Percentiles rank a stretch among this genome's conserved stretches.
Evolutionary conservation across 2,329 filamentous ascomycete species (phyloP).

Genomic region (Pestalotiopsis sp.): DNA sequence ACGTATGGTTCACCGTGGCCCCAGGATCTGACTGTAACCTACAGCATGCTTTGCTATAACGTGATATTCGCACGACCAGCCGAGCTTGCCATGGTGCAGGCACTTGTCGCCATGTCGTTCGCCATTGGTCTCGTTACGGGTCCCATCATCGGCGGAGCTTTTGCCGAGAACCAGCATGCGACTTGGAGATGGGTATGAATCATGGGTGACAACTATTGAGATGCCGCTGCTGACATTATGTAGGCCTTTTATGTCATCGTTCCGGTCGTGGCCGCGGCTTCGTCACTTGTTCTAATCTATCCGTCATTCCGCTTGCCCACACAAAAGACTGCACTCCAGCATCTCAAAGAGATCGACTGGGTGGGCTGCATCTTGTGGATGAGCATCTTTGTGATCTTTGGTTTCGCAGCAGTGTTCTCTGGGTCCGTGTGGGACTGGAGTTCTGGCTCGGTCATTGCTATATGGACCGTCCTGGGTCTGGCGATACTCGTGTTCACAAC

Average conservation of each 20-base stretch:
- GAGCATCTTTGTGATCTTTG: slow-evolving; percentile 36
- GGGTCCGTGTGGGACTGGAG: slow-evolving; percentile 52
- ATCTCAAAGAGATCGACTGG: slow-evolving; percentile 31
- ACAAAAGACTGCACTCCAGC: slow-evolving; percentile 15
- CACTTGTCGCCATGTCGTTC: slow-evolving; percentile 23
- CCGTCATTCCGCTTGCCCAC: slow-evolving; percentile 34
- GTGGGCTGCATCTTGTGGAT: slow-evolving; percentile 31
- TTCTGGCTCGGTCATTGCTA: slow-evolving; percentile 42
- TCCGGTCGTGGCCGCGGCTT: slow-evolving; percentile 11
- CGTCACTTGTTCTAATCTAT: slow-evolving; percentile 44
- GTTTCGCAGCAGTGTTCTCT: slow-evolving; percentile 52
- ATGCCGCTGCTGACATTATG: not conserved
- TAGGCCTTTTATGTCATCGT: slow-evolving; percentile 22
- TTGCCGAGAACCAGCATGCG: slow-evolving; percentile 33
- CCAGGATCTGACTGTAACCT: not conserved
- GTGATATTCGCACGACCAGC: slow-evolving; percentile 22
- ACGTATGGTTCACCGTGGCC: not conserved
- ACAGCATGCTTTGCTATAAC: slow-evolving; percentile 20
- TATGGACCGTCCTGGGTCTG: slow-evolving; percentile 48
- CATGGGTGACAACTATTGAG: not conserved
- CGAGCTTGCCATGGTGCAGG: slow-evolving; percentile 20
- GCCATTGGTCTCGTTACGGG: slow-evolving; percentile 25
- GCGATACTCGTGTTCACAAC: slow-evolving; percentile 43
- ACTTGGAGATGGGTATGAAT: slow-evolving; percentile 41
- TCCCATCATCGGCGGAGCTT: slow-evolving; percentile 32